Evolutionary conservation across 208 protist genomes (phyloP), one percentile per base, ranked within the genome.

Genomic region (Tritrichomonas musculus): DNA sequence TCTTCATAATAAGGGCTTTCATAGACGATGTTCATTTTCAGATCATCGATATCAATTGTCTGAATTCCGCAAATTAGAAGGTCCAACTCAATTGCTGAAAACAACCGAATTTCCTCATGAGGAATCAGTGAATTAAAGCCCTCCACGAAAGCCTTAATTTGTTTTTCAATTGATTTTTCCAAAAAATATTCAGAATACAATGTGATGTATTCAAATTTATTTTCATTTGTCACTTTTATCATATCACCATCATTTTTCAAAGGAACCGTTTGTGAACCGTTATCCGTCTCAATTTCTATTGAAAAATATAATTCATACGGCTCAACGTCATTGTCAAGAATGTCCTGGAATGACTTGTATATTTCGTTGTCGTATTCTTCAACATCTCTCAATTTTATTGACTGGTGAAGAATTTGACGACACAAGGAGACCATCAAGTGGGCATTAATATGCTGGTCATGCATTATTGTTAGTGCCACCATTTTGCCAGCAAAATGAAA

Each of bases 351-450:
- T 93, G 96, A 98, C 50, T 97, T 96, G 95, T 99, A 98, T 49
- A 98, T 96, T 92, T 97, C 96, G 22, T 96, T 97, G 95, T 99
- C 98, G 50, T 99, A 97, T 73, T 96, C 97, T 95, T 99, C 97
- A 93, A 99, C 95, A 96, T 99, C 98, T 27, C 94, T 93, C 92
- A 98, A 97, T 36, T 97, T 95, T 1, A 96, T 96, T 55, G 97
- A 95, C 60, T 97, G 93, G 84, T 97, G 97, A 33, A 99, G 96
- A 94, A 99, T 98, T 96, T 99, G 98, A 92, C 99, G 99, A 94
- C 99, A 99, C 92, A 99, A 98, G 20, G 97, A 95, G 13, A 97
- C 96, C 4, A 98, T 99, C 93, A 99, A 99, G 95, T 99, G 97
- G n/a, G 97, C 97, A 93, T 99, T 98, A 30, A 99, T 96, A 80